Base-by-base conservation (phyloP, 371 early-diverging fungal species). In the Mycotypha africana region DNA sequence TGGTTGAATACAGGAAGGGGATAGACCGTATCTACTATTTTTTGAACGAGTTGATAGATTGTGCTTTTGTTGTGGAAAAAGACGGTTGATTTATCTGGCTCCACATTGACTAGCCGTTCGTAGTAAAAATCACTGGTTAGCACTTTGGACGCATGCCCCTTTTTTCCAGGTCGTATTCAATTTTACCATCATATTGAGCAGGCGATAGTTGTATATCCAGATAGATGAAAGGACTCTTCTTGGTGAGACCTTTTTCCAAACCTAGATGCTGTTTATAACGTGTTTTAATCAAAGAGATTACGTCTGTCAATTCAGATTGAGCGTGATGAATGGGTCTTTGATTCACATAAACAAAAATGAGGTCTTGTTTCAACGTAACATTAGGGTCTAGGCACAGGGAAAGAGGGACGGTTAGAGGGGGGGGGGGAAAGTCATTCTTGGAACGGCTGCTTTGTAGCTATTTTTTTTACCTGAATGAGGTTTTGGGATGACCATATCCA, bases 71-170 rank as follows among this genome's bases (percentile, higher is more conserved):
- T 35, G 17, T 69, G 74, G 21, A 73, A 50, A 3, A 65, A 35
- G 11, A 73, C 53, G 0, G 53, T 60, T 20, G 50, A 56, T 25
- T 73, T 73, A 38, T 51, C 55, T 1, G 74, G 74, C 21, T 73
- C 74, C 15, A 73, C 34, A 41, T 73, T 73, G 7, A 73, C 74
- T 73, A 49, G 17, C 2, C n/a, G n/a, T n/a, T n/a, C n/a, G n/a
- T n/a, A n/a, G n/a, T n/a, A n/a, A n/a, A n/a, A n/a, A n/a, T n/a
- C n/a, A n/a, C n/a, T n/a, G n/a, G n/a, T n/a, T n/a, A n/a, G n/a
- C n/a, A n/a, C n/a, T n/a, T n/a, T n/a, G n/a, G n/a, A n/a, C n/a
- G n/a, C n/a, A n/a, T n/a, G n/a, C n/a, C n/a, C n/a, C n/a, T n/a
- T 21, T n/a, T 8, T 0, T 8, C 17, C 10, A 8, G 4, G 14